Evolutionary conservation across 225 moss, liverwort and hornwort genomes (phyloP).

Genomic region (Polytrichum formosum): DNA sequence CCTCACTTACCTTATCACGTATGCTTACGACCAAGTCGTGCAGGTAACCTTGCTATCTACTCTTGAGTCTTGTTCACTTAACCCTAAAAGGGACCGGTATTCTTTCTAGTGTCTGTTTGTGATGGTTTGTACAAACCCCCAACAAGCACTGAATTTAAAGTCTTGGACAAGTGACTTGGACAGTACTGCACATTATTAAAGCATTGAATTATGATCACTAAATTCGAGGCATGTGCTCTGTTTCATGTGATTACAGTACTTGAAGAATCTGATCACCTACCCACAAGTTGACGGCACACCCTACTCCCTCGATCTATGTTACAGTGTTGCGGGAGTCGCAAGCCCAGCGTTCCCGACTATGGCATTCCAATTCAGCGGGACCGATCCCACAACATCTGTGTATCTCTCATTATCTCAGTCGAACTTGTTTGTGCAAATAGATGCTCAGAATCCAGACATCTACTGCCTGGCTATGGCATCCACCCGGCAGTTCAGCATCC

Average conservation of each 20-base stretch:
- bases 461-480: slow-evolving; percentile 11
- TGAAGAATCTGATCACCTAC: background rate
- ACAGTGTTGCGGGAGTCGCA: background rate
- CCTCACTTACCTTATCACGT: slow-evolving; percentile 44
- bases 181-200: too few relatives aligned
- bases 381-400: background rate
- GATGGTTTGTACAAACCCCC: too few relatives aligned
- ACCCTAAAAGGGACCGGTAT: too few relatives aligned
- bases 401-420: background rate
- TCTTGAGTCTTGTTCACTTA: background rate
- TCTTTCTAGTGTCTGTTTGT: too few relatives aligned
- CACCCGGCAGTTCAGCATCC: slow-evolving; percentile 10
- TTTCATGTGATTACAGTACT: background rate
- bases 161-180: too few relatives aligned
- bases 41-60: background rate
- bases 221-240: background rate
- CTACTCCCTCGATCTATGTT: background rate
- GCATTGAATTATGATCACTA: too few relatives aligned
- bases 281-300: background rate
- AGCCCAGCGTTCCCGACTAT: background rate
- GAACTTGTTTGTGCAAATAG: background rate
- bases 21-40: slow-evolving; percentile 20
- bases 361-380: background rate
- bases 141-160: too few relatives aligned
- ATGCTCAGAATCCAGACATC: background rate